Base-by-base conservation (phyloP, 2,329 filamentous ascomycete genomes). In the Penicillium hesseltinei region DNA sequence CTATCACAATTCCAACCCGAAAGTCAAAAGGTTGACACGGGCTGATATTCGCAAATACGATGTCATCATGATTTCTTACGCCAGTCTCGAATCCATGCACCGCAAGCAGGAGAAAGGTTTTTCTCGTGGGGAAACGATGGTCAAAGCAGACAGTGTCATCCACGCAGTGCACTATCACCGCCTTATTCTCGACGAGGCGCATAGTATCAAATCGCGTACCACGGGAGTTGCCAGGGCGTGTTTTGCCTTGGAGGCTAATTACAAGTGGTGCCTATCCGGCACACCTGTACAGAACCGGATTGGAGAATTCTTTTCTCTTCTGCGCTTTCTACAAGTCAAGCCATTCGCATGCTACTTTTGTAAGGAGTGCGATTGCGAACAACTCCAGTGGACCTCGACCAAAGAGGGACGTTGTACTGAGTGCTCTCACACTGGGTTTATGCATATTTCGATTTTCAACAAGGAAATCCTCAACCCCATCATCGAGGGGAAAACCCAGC, bases 241-340 rank as follows among this genome's bases (percentile, higher is more conserved):
- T 73, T 97, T 97, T 71, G 92, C 92, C 1, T 80, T 99, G 42
- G 88, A 92, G 59, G 90, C 89, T 19, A 86, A 84, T 19, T 96
- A 94, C 76, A 95, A 95, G 67, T 97, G 94, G 91, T 99, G 94
- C 71, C 81, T 99, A 58, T 94, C 90, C 17, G 94, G 94, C 9
- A 99, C 94, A 1, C 94, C 94, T 0, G 85, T 99, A 1, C 94
- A 99, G 73, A 99, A 97, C 70, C 89, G 93, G 52, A 97, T 97
- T 63, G 93, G 94, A 69, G 93, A 97, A 73, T 95, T 97, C 74
- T 97, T 97, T 76, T 97, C 93, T 0, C 80, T 97, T 23, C 81
- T 99, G 55, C 88, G 94, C 2, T 99, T 99, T 74, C 83, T 99
- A 31, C 89, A 96, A 71, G 82, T 97, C 36, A 83, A 84, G 9